Evolutionary conservation across 495 filamentous ascomycete genomes (phyloP).

Genomic region (Penicillium ochrochloron): DNA sequence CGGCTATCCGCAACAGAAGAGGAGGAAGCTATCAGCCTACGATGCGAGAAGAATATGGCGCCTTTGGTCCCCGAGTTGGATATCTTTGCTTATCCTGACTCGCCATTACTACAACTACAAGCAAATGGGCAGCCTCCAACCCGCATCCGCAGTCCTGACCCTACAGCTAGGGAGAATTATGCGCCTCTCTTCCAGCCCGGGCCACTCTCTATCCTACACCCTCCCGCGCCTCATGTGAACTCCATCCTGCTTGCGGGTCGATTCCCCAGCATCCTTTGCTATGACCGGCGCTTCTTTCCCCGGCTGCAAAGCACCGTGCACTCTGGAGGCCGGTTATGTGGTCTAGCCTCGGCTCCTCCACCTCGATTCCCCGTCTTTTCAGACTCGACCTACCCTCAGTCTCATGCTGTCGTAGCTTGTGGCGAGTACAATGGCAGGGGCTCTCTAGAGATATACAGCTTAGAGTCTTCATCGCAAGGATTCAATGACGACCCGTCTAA

Average conservation of each 20-base stretch:
- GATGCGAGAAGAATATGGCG: constrained; percentile 42
- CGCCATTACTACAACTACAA: constrained; percentile 45
- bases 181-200: constrained; percentile 80
- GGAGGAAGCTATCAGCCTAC: constrained; percentile 46
- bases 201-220: constrained; percentile 81
- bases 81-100: constrained; percentile 45
- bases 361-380: constrained; percentile 55
- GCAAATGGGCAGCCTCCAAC: constrained; percentile 46
- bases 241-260: constrained; percentile 71
- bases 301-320: constrained; percentile 76
- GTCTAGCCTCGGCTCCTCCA: constrained; percentile 73
- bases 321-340: constrained; percentile 81
- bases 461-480: constrained; percentile 44
- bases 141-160: constrained; percentile 49
- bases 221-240: constrained; percentile 58
- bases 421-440: constrained; percentile 96
- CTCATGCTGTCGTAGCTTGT: constrained; percentile 74
- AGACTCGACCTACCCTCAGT: constrained; percentile 54
- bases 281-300: constrained; percentile 87
- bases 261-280: constrained; percentile 87
- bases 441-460: constrained; percentile 83
- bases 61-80: constrained; percentile 36
- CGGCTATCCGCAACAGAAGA: constrained; percentile 54
- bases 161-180: constrained; percentile 52
- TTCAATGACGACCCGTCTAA: constrained; percentile 30